Evolutionary conservation across 805 yeast species (phyloP).

Genomic region (Yamadazyma endophytica): DNA sequence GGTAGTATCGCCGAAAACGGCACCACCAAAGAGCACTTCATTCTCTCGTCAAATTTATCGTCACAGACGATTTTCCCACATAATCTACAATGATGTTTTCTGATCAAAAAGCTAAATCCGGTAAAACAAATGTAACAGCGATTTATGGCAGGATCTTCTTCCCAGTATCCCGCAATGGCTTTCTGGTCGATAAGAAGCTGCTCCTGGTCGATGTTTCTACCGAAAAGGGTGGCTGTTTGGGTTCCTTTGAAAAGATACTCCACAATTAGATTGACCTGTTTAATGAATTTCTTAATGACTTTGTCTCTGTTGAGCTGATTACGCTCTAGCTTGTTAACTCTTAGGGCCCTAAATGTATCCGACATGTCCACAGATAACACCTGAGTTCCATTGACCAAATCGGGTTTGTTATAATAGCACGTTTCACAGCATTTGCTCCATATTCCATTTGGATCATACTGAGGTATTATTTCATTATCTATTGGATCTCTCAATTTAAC

Average conservation of each 20-base stretch:
- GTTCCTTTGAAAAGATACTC: constrained; percentile 11
- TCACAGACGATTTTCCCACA: constrained; percentile 87
- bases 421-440: constrained; percentile 68
- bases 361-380: constrained; percentile 42
- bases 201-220: not conserved
- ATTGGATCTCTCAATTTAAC: constrained; percentile 42
- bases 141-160: constrained; percentile 32
- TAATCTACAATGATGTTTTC: constrained; percentile 89
- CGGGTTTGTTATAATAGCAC: constrained; percentile 58
- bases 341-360: constrained; percentile 27
- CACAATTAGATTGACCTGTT: constrained; percentile 30
- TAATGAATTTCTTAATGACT: constrained; percentile 57
- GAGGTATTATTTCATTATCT: constrained; percentile 43
- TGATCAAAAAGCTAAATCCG: constrained; percentile 49
- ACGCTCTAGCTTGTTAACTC: constrained; percentile 46
- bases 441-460: constrained; percentile 41
- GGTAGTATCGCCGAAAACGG: constrained; percentile 43
- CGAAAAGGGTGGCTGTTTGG: not conserved
- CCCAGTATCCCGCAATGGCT: constrained; percentile 47
- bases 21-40: constrained; percentile 67
- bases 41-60: constrained; percentile 40
- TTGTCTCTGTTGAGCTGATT: constrained; percentile 47
- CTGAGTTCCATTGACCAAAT: constrained; percentile 43
- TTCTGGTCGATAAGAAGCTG: constrained; percentile 6
- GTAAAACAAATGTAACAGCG: constrained; percentile 64